These are phyloP conservation scores for Daedaleopsis nitida DNA, from an alignment of 768 basidiomycete species.

Conservation along the genomic window DNA sequence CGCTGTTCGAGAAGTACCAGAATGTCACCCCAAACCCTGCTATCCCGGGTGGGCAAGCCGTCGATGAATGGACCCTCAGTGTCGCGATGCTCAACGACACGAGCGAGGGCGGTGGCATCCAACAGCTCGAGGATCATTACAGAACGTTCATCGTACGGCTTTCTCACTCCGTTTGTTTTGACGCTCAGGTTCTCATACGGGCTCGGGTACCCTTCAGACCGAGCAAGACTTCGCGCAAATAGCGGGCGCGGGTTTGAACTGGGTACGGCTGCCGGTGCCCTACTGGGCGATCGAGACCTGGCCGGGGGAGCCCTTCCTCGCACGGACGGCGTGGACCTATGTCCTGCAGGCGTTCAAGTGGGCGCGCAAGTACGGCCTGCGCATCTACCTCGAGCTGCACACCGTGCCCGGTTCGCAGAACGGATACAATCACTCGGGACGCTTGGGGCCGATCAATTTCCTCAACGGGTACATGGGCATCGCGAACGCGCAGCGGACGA, in stretches of 20 bases:
- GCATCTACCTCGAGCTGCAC: conserved; percentile 82
- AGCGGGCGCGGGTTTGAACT: conserved; percentile 87
- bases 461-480: conserved; percentile 80
- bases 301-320: conserved; percentile 78
- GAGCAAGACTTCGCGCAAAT: conserved; percentile 90
- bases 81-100: conserved; percentile 65
- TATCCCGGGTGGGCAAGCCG: conserved; percentile 30
- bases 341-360: conserved; percentile 77
- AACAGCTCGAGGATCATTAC: conserved; percentile 78
- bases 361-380: conserved; percentile 89
- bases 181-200: neutral
- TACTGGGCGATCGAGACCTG: conserved; percentile 82
- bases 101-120: conserved; percentile 56
- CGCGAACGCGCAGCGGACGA: conserved; percentile 82
- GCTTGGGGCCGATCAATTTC: conserved; percentile 62
- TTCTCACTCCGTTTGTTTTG: neutral
- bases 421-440: conserved; percentile 65
- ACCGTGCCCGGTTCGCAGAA: conserved; percentile 84
- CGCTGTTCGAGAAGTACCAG: conserved; percentile 64
- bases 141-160: conserved; percentile 75
- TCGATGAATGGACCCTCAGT: conserved; percentile 77
- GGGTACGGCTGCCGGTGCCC: conserved; percentile 79
- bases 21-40: conserved; percentile 25
- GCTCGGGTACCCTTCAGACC: conserved; percentile 49
- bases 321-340: conserved; percentile 81